phyloP scores from a whole-genome alignment of 2,329 filamentous ascomycete genomes.

The Verticillium klebahnii region DNA sequence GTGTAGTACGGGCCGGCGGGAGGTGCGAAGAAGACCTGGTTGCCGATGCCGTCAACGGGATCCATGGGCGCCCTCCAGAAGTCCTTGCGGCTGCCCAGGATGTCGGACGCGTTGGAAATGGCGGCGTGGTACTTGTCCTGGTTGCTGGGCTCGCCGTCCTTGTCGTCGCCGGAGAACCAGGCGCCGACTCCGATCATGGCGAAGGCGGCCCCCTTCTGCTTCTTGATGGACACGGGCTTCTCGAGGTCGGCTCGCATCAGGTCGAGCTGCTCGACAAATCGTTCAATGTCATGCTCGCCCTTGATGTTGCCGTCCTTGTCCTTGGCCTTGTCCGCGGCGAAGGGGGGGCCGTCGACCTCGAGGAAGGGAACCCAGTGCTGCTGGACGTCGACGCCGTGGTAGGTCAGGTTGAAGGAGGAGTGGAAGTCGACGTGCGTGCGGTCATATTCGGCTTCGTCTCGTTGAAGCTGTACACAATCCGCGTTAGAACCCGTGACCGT shows the following conservation, averaged over 20 bases:
- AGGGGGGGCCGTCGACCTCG: constrained; percentile 31
- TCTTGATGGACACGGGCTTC: constrained; percentile 5
- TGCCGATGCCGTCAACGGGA: constrained; percentile 19
- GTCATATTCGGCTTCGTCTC: neutral
- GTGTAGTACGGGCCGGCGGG: constrained; percentile 13
- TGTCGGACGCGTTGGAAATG: constrained; percentile 14
- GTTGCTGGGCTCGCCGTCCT: constrained; percentile 8
- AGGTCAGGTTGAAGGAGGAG: constrained; percentile 25
- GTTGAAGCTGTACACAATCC: neutral
- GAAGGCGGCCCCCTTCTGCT: constrained; percentile 16
- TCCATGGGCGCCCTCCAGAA: constrained; percentile 15
- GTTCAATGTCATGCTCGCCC: constrained; percentile 7
- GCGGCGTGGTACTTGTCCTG: constrained; percentile 16
- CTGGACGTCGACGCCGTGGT: constrained; percentile 40
- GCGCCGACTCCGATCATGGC: constrained; percentile 19
- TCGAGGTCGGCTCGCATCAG: constrained; percentile 16
- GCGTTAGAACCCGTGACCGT: neutral
- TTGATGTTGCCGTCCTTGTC: neutral
- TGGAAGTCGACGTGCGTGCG: neutral
- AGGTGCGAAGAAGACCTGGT: constrained; percentile 23
- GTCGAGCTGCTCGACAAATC: constrained; percentile 16
- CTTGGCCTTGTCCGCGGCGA: neutral
- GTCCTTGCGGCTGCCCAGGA: constrained; percentile 15
- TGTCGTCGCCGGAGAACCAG: constrained; percentile 16
- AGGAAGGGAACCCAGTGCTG: constrained; percentile 61